Evolutionary conservation across 176 grass and related monocot species (phyloP).

Genomic region (Bothriochloa decipiens): DNA sequence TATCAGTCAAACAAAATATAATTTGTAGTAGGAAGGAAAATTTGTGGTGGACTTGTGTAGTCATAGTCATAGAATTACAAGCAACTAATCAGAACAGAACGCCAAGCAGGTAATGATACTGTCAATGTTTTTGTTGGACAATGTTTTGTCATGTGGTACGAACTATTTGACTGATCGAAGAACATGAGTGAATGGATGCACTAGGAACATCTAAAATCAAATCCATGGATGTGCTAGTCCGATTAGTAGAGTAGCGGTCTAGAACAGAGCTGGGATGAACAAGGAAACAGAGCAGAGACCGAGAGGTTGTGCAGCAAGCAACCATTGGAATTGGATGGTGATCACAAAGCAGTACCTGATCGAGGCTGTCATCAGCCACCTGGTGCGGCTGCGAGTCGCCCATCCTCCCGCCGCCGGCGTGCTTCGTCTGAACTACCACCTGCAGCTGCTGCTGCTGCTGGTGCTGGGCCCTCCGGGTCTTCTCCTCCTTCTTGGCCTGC

Average conservation of each 20-base stretch:
- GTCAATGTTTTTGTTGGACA: background rate
- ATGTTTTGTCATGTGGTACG: background rate
- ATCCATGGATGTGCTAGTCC: background rate
- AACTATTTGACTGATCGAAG: background rate
- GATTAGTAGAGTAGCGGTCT: background rate
- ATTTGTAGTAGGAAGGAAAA: background rate
- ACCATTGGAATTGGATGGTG: background rate
- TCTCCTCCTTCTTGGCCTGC: constrained; percentile 71
- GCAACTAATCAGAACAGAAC: background rate
- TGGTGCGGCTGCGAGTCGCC: background rate
- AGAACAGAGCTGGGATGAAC: background rate
- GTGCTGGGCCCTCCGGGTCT: constrained; percentile 52
- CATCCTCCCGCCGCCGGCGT: background rate
- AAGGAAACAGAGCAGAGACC: constrained; percentile 1
- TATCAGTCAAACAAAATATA: constrained; percentile 12
- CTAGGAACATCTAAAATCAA: background rate
- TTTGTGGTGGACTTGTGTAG: too few species aligned
- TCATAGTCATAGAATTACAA: background rate
- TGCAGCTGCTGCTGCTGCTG: constrained; percentile 5
- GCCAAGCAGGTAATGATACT: background rate
- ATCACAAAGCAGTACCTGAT: constrained; percentile 46
- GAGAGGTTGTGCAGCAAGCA: background rate
- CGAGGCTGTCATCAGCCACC: background rate
- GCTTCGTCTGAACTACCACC: background rate
- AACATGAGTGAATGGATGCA: background rate